Base-by-base conservation (phyloP, 1,284 basidiomycete species). In the Ustilago nuda region DNA sequence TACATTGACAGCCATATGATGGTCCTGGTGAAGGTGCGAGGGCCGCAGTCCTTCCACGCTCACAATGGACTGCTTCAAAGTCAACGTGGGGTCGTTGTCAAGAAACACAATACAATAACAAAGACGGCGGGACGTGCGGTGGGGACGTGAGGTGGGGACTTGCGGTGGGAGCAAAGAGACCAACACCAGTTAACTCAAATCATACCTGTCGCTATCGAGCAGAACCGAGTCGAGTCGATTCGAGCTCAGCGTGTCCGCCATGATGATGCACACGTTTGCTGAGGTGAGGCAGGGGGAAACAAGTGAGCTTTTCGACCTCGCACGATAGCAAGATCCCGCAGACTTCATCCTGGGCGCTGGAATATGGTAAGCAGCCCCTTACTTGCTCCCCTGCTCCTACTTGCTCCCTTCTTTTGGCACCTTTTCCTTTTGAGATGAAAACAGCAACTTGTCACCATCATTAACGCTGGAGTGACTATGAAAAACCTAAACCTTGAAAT, bases 381-480 rank as follows among this genome's bases (percentile, higher is more conserved):
- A 19, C 43, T 45, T 19, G 19, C 43, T 13, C 17, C 11, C 39
- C 13, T n/a, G n/a, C n/a, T n/a, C n/a, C n/a, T n/a, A n/a, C n/a
- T n/a, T n/a, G 11, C 39, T 6, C 39, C 39, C n/a, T 41, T 41
- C 11, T 27, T 27, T 27, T 27, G 23, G 23, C 23, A 27, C 23
- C 23, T 27, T 27, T 27, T 27, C 23, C 23, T 27, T 27, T 27
- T 27, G 23, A 27, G 23, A 27, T 27, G 23, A 27, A 27, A 27
- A 27, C 23, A 27, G 23, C 23, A 27, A 27, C 23, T 27, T 27
- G 23, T 27, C 23, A 51, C 23, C 11, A 39, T 60, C 58, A 60
- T 60, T 60, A 60, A 50, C 58, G 58, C 58, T 60, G 58, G 50
- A 50, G 50, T 52, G 58, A 59, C 57, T 23, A 39, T 13, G 33